Conservation (phyloP, 192 early-diverging fungal species). For the Obelidium mucronatum region DNA sequence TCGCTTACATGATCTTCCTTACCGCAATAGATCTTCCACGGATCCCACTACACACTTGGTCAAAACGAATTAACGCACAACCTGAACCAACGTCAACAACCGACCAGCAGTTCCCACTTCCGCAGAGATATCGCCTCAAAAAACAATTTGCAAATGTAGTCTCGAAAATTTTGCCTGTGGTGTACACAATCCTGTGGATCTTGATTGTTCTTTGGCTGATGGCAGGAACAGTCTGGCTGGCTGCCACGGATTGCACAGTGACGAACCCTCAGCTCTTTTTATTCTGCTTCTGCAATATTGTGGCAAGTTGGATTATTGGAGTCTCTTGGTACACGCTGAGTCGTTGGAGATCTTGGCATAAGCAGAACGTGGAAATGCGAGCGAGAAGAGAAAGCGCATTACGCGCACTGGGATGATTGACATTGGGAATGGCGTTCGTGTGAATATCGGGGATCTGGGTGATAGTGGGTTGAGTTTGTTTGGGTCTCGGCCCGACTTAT, state of each 20-base stretch:
- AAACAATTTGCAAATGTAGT: conserved; percentile 7
- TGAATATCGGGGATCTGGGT: background rate
- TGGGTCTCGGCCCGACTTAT: conserved; percentile 1
- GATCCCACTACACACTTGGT: background rate
- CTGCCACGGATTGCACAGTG: background rate
- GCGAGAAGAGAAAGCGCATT: background rate
- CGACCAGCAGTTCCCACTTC: background rate
- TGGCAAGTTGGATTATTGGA: background rate
- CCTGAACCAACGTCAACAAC: background rate
- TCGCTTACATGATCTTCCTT: conserved; percentile 18
- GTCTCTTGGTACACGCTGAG: conserved; percentile 17
- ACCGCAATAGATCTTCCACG: conserved; percentile 20
- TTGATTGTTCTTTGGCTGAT: conserved; percentile 19
- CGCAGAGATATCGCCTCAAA: background rate
- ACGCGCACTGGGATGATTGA: background rate
- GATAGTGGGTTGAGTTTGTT: background rate
- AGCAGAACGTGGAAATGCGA: background rate
- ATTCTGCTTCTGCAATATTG: background rate
- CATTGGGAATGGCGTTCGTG: background rate
- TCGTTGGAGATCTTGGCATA: conserved; percentile 22
- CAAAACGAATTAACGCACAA: background rate
- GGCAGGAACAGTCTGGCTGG: conserved; percentile 23
- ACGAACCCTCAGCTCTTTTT: conserved; percentile 19
- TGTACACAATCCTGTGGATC: conserved; percentile 8
- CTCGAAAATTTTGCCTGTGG: background rate